Percentiles rank a stretch among this genome's conserved stretches.
Evolutionary conservation across 208 protist genomes (phyloP).

Genomic region (Leishmania amazonensis): DNA sequence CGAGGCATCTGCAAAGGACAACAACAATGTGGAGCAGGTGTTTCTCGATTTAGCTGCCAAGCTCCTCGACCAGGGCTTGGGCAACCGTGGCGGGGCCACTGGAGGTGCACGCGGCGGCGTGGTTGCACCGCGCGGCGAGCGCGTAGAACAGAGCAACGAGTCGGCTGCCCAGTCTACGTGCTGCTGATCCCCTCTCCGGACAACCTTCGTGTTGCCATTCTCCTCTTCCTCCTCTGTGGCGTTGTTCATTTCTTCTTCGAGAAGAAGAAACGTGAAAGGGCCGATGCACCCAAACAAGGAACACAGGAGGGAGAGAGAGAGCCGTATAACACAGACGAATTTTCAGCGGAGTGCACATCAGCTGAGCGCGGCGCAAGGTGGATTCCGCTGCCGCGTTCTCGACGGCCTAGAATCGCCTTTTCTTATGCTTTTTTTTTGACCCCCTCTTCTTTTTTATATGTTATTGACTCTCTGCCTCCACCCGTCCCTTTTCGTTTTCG

Average conservation of each 20-base stretch:
- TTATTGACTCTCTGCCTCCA: background rate
- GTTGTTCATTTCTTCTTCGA: background rate
- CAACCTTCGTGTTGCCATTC: background rate
- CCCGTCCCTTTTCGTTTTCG: constrained; percentile 9
- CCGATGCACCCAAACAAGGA: background rate
- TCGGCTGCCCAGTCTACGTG: constrained; percentile 25
- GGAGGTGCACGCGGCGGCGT: constrained; percentile 22
- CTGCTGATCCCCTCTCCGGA: constrained; percentile 30
- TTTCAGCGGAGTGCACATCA: background rate
- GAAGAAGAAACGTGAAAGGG: background rate
- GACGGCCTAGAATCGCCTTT: background rate
- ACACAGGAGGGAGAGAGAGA: background rate
- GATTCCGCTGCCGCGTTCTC: background rate
- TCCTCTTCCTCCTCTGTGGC: background rate
- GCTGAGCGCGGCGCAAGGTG: background rate
- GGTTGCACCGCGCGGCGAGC: constrained; percentile 34
- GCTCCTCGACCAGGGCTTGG: constrained; percentile 92
- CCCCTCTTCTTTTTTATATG: constrained; percentile 18
- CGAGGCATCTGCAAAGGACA: constrained; percentile 90
- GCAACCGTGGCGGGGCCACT: constrained; percentile 23
- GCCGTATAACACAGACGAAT: background rate
- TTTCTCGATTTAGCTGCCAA: constrained; percentile 91
- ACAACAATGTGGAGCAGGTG: constrained; percentile 79
- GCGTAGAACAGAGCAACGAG: constrained; percentile 22
- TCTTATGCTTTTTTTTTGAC: constrained; percentile 7